Conservation (phyloP, 169 alveolate species). For the Plasmodium reichenowi region DNA sequence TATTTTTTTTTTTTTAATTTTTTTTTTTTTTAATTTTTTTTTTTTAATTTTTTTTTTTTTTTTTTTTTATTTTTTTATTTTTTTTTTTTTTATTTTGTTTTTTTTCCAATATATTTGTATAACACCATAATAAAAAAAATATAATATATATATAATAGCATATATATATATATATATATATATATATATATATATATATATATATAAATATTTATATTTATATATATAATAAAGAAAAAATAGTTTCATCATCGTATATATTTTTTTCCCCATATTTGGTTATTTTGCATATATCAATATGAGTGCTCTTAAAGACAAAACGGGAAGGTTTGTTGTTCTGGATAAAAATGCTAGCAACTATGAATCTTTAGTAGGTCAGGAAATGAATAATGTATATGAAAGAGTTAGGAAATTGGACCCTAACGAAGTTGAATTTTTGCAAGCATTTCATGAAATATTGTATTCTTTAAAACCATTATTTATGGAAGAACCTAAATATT, state of each 20-base stretch:
- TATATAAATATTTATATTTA: too few relatives aligned
- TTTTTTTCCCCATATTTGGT: not conserved
- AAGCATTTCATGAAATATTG: conserved; percentile 82
- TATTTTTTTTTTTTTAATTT: too few relatives aligned
- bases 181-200: too few relatives aligned
- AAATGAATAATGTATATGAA: conserved; percentile 67
- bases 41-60: too few relatives aligned
- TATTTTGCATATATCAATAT: conserved; percentile 1
- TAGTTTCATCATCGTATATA: not conserved
- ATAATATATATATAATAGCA: too few relatives aligned
- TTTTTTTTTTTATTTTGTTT: too few relatives aligned
- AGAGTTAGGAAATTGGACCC: conserved; percentile 74
- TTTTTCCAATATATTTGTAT: too few relatives aligned
- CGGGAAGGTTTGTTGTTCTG: conserved; percentile 41
- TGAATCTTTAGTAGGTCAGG: conserved; percentile 53
- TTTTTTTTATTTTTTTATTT: too few relatives aligned
- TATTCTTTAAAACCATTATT: conserved; percentile 80
- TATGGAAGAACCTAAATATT: conserved; percentile 80
- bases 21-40: too few relatives aligned
- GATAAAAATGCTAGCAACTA: conserved; percentile 35
- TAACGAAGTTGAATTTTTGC: conserved; percentile 78
- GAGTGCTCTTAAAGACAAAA: conserved; percentile 10
- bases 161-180: too few relatives aligned
- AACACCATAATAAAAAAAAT: too few relatives aligned
- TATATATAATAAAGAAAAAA: not conserved